Evolutionary conservation across 1,284 basidiomycete species (phyloP), one percentile per base, ranked within the genome.

Genomic region (Heterobasidion irregulare): DNA sequence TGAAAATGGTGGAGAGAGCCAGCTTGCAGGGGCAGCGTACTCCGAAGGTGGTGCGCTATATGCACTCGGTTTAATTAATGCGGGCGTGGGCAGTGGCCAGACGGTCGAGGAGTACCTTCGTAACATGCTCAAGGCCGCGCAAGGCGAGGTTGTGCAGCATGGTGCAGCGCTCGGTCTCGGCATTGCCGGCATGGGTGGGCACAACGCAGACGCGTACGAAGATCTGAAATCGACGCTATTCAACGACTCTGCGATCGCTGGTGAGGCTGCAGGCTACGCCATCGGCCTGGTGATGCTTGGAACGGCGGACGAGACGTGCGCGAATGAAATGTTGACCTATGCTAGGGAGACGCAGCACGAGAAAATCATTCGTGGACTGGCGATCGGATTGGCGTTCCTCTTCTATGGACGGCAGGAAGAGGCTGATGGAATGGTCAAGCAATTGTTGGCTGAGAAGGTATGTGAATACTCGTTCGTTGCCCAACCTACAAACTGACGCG

Each of bases 261-360:
- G 94, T 16, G 95, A 98, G 72, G 93, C 90, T 5, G 84, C 93
- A 35, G 95, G 95, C 16, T 96, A 92, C 70, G 90, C 92, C 1
- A 97, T 98, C 93, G 95, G 95, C 53, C 76, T 98, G 53, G 82
- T 97, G 66, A 97, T 97, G 94, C 80, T 98, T 13, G 95, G 93
- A 26, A 94, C 92, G 6, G 94, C 84, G 15, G 86, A 84, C 54
- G 75, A 77, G 47, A 86, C 83, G 45, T 83, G 85, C 51, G 83
- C 93, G 19, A 86, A 91, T 26, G 95, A 98, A 72, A 98, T 97
- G 94, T 74, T 97, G 55, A 80, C 86, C 48, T 98, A 98, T 66
- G 93, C 95, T 19, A 82, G 88, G 58, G 95, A 98, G 68, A 98
- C 95, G 1, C 92, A 95, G 65, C 95, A 98, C 68, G 95, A 98